These are phyloP conservation scores for rapeseed (Brassica napus) DNA, from an alignment of 345 rosid genomes.

Conservation along the genomic window DNA sequence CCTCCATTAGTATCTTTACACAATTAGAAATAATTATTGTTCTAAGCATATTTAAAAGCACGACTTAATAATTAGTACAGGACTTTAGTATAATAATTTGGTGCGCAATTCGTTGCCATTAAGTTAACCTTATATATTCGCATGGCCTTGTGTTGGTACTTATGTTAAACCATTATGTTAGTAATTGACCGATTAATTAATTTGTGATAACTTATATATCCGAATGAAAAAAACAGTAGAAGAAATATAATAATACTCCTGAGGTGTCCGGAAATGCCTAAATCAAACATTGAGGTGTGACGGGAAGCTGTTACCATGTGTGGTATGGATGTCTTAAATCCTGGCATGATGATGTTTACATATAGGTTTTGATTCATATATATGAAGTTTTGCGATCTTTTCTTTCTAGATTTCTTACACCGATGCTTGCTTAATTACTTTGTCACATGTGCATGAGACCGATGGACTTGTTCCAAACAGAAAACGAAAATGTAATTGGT, in stretches of 20 bases:
- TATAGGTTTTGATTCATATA: background rate
- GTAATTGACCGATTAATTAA: background rate
- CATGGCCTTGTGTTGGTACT: background rate
- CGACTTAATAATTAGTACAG: background rate
- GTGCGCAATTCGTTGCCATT: background rate
- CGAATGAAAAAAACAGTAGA: background rate
- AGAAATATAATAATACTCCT: background rate
- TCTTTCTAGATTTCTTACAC: background rate
- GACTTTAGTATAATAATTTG: background rate
- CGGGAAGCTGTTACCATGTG: background rate
- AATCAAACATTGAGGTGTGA: background rate
- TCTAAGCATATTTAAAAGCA: conserved; percentile 27
- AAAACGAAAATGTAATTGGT: background rate
- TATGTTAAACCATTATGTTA: background rate
- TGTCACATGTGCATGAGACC: background rate
- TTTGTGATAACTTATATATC: background rate
- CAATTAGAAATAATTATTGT: background rate
- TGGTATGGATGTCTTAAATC: background rate
- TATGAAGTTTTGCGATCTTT: background rate
- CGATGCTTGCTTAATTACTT: background rate
- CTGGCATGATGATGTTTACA: background rate
- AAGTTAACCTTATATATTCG: background rate
- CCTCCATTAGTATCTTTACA: conserved; percentile 13
- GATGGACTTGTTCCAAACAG: background rate
- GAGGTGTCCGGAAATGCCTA: background rate